A percentile compares a stretch with the other conserved stretches of the same genome.
These are phyloP conservation scores for Haplosporangium sp. DNA, from an alignment of 371 early-diverging fungal genomes.

Conservation along the genomic window DNA sequence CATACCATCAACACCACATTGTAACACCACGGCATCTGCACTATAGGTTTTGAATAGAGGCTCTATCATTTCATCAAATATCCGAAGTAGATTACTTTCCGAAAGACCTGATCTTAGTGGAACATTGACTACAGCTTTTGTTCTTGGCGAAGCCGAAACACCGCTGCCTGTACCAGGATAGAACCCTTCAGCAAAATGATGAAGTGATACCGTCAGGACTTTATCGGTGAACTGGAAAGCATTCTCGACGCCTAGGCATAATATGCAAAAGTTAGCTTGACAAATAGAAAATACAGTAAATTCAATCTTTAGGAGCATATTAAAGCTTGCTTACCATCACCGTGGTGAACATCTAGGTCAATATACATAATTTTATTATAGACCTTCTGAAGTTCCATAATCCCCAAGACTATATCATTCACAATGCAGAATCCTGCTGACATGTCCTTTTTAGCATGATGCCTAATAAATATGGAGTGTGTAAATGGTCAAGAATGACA, in stretches of 20 bases:
- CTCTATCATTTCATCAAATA: constrained; percentile 75
- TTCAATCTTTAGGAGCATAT: not conserved
- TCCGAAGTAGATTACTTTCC: constrained; percentile 72
- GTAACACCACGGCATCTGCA: constrained; percentile 86
- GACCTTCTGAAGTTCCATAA: constrained; percentile 77
- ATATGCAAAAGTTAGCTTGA: not conserved
- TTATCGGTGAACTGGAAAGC: constrained; percentile 83
- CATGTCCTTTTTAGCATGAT: constrained; percentile 83
- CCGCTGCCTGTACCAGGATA: constrained; percentile 85
- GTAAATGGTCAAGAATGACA: not conserved
- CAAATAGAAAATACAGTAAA: too few species aligned
- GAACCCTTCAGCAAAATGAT: constrained; percentile 83
- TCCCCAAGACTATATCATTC: constrained; percentile 93
- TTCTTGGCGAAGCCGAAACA: constrained; percentile 57
- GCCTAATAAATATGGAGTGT: constrained; percentile 52
- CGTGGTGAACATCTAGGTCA: constrained; percentile 95
- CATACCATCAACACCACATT: constrained; percentile 91
- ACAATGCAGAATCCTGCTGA: constrained; percentile 95
- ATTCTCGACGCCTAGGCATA: constrained; percentile 75
- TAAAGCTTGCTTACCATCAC: constrained; percentile 74
- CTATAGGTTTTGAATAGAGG: constrained; percentile 60
- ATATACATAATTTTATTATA: constrained; percentile 84
- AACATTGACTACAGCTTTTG: constrained; percentile 81
- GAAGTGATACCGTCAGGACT: constrained; percentile 91
- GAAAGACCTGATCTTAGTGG: constrained; percentile 82